Evolutionary conservation across 2,329 filamentous ascomycete genomes (phyloP).

Genomic region (Claviceps citrina): DNA sequence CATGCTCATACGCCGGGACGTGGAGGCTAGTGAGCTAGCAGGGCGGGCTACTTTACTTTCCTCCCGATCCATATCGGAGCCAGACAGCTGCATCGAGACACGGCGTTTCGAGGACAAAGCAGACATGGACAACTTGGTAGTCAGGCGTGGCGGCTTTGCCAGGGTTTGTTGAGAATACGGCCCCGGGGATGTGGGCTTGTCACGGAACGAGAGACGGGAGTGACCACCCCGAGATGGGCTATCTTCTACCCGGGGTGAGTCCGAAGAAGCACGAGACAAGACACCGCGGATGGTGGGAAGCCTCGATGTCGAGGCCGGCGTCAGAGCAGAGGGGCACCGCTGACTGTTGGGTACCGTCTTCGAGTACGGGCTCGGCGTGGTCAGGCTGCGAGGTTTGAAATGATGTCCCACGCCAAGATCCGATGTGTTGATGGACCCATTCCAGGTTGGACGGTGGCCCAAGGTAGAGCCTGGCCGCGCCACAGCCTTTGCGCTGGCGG

Average conservation of each 20-base stretch:
- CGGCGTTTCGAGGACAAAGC: constrained; percentile 29
- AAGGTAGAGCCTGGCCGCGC: constrained; percentile 30
- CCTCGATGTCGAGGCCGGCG: constrained; percentile 28
- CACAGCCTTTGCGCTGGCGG: constrained; percentile 22
- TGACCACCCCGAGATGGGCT: constrained; percentile 29
- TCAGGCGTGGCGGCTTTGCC: constrained; percentile 30
- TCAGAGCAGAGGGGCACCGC: constrained; percentile 28
- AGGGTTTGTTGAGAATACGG: constrained; percentile 31
- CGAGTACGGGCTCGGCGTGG: constrained; percentile 42
- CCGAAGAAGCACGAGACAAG: constrained; percentile 29
- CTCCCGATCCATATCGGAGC: constrained; percentile 17
- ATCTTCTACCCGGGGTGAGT: constrained; percentile 31
- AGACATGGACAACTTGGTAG: constrained; percentile 28
- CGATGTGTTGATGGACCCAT: constrained; percentile 45
- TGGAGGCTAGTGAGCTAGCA: constrained; percentile 39
- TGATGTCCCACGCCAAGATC: constrained; percentile 53
- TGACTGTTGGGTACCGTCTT: constrained; percentile 27
- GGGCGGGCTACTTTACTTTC: constrained; percentile 27
- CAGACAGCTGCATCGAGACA: constrained; percentile 36
- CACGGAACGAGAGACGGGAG: constrained; percentile 37
- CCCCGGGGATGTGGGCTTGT: constrained; percentile 34
- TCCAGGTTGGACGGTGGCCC: constrained; percentile 57
- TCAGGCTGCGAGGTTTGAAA: constrained; percentile 46
- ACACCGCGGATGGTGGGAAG: constrained; percentile 35
- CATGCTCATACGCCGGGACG: constrained; percentile 35